Base-by-base conservation (phyloP, 2,329 filamentous ascomycete species). In the Proliferodiscus dingleyae region DNA sequence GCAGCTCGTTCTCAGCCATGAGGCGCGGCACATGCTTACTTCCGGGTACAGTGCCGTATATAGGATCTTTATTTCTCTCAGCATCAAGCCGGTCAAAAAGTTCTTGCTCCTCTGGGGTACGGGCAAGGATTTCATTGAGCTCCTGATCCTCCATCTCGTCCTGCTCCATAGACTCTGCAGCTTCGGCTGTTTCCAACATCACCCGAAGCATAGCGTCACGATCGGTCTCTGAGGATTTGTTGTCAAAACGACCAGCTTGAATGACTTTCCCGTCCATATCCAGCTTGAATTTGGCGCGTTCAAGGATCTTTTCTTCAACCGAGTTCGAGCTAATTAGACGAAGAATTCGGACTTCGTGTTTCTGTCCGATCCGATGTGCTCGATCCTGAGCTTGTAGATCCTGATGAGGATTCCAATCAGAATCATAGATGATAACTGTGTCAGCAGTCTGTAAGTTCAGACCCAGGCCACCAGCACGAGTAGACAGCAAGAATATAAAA, bases 211-310 rank as follows among this genome's bases (percentile, higher is more conserved):
- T 91, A 34, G 93, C 91, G 62, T 98, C 93, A 75, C 93, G 88
- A 68, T 98, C 93, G 44, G 95, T 95, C 65, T 96, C 93, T 0
- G 93, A 97, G 1, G 93, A 98, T 64, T 97, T 98, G 72, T 98
- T 97, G 60, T 98, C 93, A 71, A 98, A 98, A 64, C 95, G 94
- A 81, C 93, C 93, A 49, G 93, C 93, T 66, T 98, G 93, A 58
- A 98, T 98, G 64, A 98, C 90, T 69, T 98, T 98, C 71, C 93
- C 91, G 63, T 98, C 93, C 86, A 98, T 96, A 66, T 97, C 91
- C 54, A 98, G 79, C 77, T 98, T 98, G 78, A 86, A 98, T 57
- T 95, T 86, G 2, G 93, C 93, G 65, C 91, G 86, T 66, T 97
- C 93, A 42, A 98, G 73, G 64, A 98, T 98, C 74, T 97, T 96